Base-by-base conservation (phyloP, 176 grass and related monocot species). In the Hyparrhenia diplandra region DNA sequence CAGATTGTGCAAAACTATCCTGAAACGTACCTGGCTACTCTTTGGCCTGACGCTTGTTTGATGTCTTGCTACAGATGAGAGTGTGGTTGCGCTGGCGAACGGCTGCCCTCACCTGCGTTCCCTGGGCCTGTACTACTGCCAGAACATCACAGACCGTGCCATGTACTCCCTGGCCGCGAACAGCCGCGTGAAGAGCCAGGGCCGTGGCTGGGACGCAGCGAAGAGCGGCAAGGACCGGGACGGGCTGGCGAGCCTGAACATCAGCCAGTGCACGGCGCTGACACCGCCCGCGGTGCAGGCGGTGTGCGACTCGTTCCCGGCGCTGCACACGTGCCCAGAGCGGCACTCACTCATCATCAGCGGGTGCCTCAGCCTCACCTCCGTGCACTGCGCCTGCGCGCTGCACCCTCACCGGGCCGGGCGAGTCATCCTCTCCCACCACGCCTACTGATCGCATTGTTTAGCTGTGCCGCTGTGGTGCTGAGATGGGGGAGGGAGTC, bases 321-420 rank as follows among this genome's bases (percentile, higher is more conserved):
- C 86, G 24, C 79, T 97, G 55, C 94, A 97, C 84, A 97, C 94
- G 0, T 97, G 94, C 82, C 80, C 94, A 7, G 91, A 87, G 37
- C 77, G 91, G 47, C 94, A 97, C 83, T 97, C 94, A 1, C 91
- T 97, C 67, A 97, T 81, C 76, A 97, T 97, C 78, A 97, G 94
- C 42, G 94, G 94, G 47, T 97, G 94, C 80, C 90, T 97, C 60
- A 97, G 88, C 84, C 90, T 97, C 71, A 97, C 94, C 11, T 87
- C 94, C 14, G 94, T 97, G 23, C 94, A 97, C 85, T 97, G 94
- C 47, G 94, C 91, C 36, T 97, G 94, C 64, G 75, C 88, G 1
- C 71, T 85, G 31, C 91, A 97, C 24, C 83, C 59, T 47, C 88
- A 88, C 4, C 54, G 54, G 4, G 13, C 73, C 0, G 88, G 88